These are phyloP conservation scores for Periconia sp. DNA, from an alignment of 2,329 filamentous ascomycete genomes.

Conservation along the genomic window DNA sequence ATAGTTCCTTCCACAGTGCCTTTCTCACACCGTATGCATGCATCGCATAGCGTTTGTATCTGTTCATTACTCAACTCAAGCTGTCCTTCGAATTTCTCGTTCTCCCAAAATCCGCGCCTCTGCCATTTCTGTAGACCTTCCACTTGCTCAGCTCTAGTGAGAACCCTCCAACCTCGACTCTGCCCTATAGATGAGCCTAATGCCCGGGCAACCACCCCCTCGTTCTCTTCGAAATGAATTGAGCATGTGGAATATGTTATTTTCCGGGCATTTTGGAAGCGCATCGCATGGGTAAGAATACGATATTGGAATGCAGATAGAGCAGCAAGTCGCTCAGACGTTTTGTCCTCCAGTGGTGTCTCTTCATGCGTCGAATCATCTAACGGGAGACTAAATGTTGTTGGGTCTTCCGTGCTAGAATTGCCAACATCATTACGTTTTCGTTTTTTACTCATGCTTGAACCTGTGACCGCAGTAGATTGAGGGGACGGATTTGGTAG, in stretches of 20 bases:
- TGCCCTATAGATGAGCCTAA: conserved; percentile 68
- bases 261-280: conserved; percentile 66
- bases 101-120: conserved; percentile 57
- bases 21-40: conserved; percentile 79
- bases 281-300: conserved; percentile 80
- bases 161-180: conserved; percentile 73
- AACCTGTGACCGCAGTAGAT: background rate
- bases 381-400: conserved; percentile 24
- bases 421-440: conserved; percentile 23
- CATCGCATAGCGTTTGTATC: conserved; percentile 59
- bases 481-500: conserved; percentile 47
- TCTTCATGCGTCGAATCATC: conserved; percentile 43
- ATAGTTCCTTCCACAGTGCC: conserved; percentile 82
- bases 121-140: conserved; percentile 75
- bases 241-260: conserved; percentile 96
- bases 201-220: conserved; percentile 75
- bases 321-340: conserved; percentile 64
- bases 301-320: conserved; percentile 80
- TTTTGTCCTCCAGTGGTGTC: conserved; percentile 33
- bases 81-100: conserved; percentile 37
- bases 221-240: conserved; percentile 83
- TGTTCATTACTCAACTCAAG: conserved; percentile 49
- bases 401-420: conserved; percentile 3
- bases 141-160: conserved; percentile 72
- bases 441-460: conserved; percentile 33